Evolutionary conservation across 2,329 filamentous ascomycete species (phyloP).

Genomic region (Colletotrichum limetticola): DNA sequence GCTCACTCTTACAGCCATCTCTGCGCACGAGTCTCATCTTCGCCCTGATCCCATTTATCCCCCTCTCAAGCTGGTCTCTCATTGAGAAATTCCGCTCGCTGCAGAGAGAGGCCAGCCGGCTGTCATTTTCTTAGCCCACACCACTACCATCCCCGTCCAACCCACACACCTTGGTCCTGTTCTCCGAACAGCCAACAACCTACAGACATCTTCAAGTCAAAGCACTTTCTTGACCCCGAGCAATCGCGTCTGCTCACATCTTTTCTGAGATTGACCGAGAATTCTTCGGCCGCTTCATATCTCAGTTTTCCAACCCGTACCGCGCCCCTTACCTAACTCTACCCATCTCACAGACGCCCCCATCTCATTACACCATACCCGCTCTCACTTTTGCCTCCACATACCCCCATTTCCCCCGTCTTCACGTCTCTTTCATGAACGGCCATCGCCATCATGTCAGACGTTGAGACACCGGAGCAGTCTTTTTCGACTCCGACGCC

Average conservation of each 20-base stretch:
- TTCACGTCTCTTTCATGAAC: constrained; percentile 35
- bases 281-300: neutral
- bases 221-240: constrained; percentile 8
- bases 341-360: constrained; percentile 23
- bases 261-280: neutral
- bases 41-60: constrained; percentile 4
- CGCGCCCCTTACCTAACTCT: constrained; percentile 3
- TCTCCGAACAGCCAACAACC: constrained; percentile 38
- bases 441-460: constrained; percentile 44
- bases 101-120: constrained; percentile 31
- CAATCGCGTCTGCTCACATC: constrained; percentile 18
- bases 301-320: constrained; percentile 14
- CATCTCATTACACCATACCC: constrained; percentile 35
- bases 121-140: constrained; percentile 35
- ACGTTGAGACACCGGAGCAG: constrained; percentile 35
- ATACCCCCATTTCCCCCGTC: constrained; percentile 22
- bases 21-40: constrained; percentile 20
- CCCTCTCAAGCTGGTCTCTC: constrained; percentile 16
- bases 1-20: constrained; percentile 17
- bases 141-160: constrained; percentile 20
- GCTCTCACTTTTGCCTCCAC: constrained; percentile 35
- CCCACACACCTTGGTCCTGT: constrained; percentile 30
- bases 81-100: constrained; percentile 22
- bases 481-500: constrained; percentile 34
- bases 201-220: constrained; percentile 27